Evolutionary conservation across 768 basidiomycete genomes (phyloP).

Genomic region (Amanita polypyramis): DNA sequence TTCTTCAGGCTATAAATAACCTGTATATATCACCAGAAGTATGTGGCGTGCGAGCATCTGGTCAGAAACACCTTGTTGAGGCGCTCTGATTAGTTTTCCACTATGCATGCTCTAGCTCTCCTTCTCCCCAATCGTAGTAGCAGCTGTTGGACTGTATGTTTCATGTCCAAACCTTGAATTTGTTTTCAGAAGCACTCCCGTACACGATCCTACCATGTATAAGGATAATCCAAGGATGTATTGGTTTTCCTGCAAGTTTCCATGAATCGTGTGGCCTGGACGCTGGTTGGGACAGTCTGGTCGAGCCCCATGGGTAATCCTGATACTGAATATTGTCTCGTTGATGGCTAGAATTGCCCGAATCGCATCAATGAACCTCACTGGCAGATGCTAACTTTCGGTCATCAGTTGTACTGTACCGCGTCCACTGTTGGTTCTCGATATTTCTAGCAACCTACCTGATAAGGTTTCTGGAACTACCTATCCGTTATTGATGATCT

Average conservation of each 20-base stretch:
- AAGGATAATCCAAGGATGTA: conserved; percentile 35
- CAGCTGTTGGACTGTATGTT: no score
- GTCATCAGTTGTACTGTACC: conserved; percentile 24
- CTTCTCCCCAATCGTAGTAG: no score
- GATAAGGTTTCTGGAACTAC: conserved; percentile 2
- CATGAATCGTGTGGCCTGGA: conserved; percentile 40
- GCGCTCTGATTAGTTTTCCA: no score
- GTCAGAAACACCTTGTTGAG: no score
- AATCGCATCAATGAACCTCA: no score
- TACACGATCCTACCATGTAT: conserved; percentile 41
- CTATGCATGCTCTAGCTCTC: no score
- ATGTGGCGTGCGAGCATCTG: no score
- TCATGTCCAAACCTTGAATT: conserved; percentile 16
- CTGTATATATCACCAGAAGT: no score
- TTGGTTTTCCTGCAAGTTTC: conserved; percentile 37
- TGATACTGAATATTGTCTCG: conserved; percentile 30
- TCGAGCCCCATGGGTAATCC: conserved; percentile 40
- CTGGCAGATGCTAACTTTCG: conserved; percentile 19
- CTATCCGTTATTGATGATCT: conserved; percentile 5
- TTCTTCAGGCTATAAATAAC: no score
- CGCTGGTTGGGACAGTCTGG: conserved; percentile 33
- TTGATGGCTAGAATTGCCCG: no score
- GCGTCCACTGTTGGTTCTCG: conserved; percentile 26
- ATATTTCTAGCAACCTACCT: conserved; percentile 23
- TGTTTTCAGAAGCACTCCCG: conserved; percentile 31